These are phyloP conservation scores for Ramularia collo-cygni DNA, from an alignment of 2,329 filamentous ascomycete genomes.

Conservation along the genomic window DNA sequence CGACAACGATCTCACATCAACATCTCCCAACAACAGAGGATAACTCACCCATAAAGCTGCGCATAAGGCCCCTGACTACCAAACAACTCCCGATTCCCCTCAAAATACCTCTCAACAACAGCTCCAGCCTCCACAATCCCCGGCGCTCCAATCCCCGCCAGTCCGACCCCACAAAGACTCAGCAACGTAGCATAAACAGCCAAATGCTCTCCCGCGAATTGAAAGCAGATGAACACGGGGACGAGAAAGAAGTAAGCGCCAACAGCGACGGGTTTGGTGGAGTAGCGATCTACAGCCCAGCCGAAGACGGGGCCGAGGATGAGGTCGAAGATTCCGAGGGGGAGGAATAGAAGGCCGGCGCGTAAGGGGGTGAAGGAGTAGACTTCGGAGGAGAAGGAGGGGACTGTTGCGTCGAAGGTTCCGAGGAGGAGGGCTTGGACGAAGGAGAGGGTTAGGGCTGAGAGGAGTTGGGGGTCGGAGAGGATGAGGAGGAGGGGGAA, in stretches of 20 bases:
- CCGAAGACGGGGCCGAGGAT: constrained; percentile 42
- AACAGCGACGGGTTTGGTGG: constrained; percentile 38
- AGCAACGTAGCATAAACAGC: constrained; percentile 43
- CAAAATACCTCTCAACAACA: constrained; percentile 50
- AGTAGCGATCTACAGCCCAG: constrained; percentile 42
- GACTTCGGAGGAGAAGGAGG: constrained; percentile 36
- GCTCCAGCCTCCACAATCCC: constrained; percentile 52
- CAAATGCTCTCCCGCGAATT: constrained; percentile 37
- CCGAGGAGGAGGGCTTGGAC: constrained; percentile 39
- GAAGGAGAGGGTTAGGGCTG: constrained; percentile 36
- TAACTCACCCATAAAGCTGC: constrained; percentile 60
- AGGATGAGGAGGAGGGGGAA: constrained; percentile 45
- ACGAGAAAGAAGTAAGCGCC: constrained; percentile 38
- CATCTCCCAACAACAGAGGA: too few relatives aligned
- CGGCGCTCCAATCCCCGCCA: constrained; percentile 49
- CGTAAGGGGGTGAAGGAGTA: constrained; percentile 41
- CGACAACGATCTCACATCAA: too few relatives aligned
- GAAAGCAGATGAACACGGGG: constrained; percentile 38
- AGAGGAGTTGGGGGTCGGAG: constrained; percentile 35
- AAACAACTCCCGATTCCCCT: constrained; percentile 50
- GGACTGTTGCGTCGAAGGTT: constrained; percentile 44
- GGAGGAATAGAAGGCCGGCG: constrained; percentile 41
- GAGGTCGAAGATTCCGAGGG: constrained; percentile 39
- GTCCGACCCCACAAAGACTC: constrained; percentile 43
- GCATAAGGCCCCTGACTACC: constrained; percentile 54